Evolutionary conservation across 2,329 filamentous ascomycete species (phyloP).

Genomic region (Exophiala aquamarina): DNA sequence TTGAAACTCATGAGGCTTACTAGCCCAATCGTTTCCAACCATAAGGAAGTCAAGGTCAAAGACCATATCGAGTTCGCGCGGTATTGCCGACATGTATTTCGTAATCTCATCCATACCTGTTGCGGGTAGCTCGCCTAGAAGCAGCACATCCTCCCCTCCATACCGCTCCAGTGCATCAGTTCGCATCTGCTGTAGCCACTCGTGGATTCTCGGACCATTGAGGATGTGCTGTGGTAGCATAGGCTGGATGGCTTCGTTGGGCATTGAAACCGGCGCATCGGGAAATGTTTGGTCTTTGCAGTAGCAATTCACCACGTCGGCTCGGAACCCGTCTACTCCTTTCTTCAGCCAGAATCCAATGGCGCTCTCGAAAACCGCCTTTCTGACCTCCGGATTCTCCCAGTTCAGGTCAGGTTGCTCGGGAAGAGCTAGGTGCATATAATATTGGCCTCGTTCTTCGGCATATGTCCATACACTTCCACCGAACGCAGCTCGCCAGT

Average conservation of each 20-base stretch:
- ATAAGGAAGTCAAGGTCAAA: constrained; percentile 68
- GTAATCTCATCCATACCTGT: constrained; percentile 59
- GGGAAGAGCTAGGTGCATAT: constrained; percentile 68
- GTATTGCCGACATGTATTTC: constrained; percentile 57
- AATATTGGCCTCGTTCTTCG: constrained; percentile 66
- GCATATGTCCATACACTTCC: constrained; percentile 57
- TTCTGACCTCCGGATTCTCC: constrained; percentile 64
- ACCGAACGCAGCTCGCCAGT: constrained; percentile 56
- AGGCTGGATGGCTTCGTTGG: constrained; percentile 48
- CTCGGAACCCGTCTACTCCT: constrained; percentile 68
- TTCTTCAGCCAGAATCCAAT: constrained; percentile 73
- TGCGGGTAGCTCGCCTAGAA: constrained; percentile 69
- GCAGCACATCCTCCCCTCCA: constrained; percentile 67
- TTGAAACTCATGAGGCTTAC: constrained; percentile 51
- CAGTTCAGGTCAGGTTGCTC: constrained; percentile 78
- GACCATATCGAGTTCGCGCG: constrained; percentile 64
- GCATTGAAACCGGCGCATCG: constrained; percentile 60
- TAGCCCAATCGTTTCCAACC: constrained; percentile 53
- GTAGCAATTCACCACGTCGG: constrained; percentile 68
- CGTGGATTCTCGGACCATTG: constrained; percentile 68
- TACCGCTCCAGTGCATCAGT: constrained; percentile 56
- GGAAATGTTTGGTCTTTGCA: constrained; percentile 56
- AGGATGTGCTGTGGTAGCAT: constrained; percentile 57
- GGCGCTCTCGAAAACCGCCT: constrained; percentile 65
- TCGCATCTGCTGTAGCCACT: constrained; percentile 65